phyloP scores from a whole-genome alignment of 2,329 filamentous ascomycete genomes.

The Monosporascus sp. region DNA sequence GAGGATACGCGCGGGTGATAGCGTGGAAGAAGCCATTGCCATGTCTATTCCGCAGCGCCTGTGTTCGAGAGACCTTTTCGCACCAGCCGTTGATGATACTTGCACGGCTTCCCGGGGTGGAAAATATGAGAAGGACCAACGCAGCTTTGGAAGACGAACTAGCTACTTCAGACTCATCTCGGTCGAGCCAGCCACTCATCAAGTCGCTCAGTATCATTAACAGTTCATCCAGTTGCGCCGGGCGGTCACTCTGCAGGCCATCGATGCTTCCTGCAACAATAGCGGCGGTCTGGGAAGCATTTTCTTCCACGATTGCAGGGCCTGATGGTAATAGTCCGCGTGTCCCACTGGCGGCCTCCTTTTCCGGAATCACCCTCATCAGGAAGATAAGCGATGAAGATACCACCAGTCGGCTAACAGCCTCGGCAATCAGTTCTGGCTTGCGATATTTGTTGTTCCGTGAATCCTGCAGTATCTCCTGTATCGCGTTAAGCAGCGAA shows the following conservation, averaged over 20 bases:
- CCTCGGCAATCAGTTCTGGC: conserved; percentile 61
- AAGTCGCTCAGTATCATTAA: conserved; percentile 24
- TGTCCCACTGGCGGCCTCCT: conserved; percentile 2
- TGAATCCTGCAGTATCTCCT: conserved; percentile 35
- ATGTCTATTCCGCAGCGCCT: conserved; percentile 30
- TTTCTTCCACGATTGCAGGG: conserved; percentile 14
- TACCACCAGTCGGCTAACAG: conserved; percentile 52
- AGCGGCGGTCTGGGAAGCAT: conserved; percentile 1
- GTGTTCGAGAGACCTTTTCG: conserved; percentile 30
- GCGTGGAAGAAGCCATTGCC: conserved; percentile 50
- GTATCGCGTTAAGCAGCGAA: conserved; percentile 22
- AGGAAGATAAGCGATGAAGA: conserved; percentile 46
- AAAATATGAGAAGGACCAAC: conserved; percentile 44
- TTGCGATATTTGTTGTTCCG: conserved; percentile 45
- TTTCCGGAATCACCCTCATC: conserved; percentile 20
- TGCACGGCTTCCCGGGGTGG: conserved; percentile 29
- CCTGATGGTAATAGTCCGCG: conserved; percentile 22
- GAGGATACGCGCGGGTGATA: conserved; percentile 43
- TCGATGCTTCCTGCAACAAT: conserved; percentile 12
- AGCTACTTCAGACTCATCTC: conserved; percentile 46
- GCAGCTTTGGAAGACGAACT: conserved; percentile 46
- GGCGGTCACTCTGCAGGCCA: conserved; percentile 3
- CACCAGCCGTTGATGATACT: conserved; percentile 42
- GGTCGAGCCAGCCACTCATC: conserved; percentile 42
- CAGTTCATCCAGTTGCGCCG: conserved; percentile 14